These are phyloP conservation scores for Xylariales sp. DNA, from an alignment of 2,329 filamentous ascomycete genomes.

Conservation along the genomic window DNA sequence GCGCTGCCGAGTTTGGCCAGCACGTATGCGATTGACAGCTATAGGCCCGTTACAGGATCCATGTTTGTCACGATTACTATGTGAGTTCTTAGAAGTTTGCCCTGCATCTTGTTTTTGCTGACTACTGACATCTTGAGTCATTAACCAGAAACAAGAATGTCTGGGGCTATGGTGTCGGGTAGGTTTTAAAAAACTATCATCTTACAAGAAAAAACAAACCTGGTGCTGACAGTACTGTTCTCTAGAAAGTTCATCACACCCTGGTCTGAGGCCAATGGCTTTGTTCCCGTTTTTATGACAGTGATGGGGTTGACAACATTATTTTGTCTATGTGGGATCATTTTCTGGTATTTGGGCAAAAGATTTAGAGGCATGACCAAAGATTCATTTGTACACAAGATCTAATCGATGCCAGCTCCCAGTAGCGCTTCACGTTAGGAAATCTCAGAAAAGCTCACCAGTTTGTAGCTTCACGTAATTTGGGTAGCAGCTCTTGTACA, in stretches of 20 bases:
- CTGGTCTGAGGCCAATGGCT: conserved; percentile 18
- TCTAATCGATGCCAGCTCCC: background rate
- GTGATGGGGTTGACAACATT: conserved; percentile 21
- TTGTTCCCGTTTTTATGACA: conserved; percentile 17
- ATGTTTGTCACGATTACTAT: conserved; percentile 56
- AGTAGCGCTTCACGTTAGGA: no score
- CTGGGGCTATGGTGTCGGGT: conserved; percentile 22
- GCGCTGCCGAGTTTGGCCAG: conserved; percentile 55
- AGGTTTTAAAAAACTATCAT: no score
- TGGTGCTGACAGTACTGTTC: background rate
- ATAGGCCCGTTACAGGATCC: conserved; percentile 58
- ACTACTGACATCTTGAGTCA: no score
- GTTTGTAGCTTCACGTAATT: no score
- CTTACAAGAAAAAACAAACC: background rate
- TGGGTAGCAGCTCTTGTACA: no score
- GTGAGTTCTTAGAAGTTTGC: no score
- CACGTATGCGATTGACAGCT: conserved; percentile 58
- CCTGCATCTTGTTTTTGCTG: no score
- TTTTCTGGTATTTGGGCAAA: conserved; percentile 22
- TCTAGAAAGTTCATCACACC: conserved; percentile 20
- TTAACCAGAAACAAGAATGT: conserved; percentile 24
- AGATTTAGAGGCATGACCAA: conserved; percentile 9
- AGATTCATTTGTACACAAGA: conserved; percentile 17
- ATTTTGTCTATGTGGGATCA: conserved; percentile 10
- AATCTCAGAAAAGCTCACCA: no score